Percentiles rank a stretch among this genome's conserved stretches.
Conservation (phyloP, 768 basidiomycete species). For the Boletus insuetus region DNA sequence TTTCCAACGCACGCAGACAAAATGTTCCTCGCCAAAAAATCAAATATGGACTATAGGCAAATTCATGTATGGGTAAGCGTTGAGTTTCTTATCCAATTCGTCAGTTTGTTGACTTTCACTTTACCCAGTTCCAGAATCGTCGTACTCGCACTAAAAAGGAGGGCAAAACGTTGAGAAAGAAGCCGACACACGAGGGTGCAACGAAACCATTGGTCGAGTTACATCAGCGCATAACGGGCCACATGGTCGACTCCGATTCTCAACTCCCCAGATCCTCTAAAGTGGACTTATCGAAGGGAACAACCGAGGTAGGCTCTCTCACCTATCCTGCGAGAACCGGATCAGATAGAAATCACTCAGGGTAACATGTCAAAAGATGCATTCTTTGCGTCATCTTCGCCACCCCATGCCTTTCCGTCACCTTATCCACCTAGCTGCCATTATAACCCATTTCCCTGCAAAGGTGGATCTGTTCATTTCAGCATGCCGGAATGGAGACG, state of each 20-base stretch:
- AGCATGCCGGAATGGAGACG: slow-evolving; percentile 8
- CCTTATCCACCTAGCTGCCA: slow-evolving; percentile 12
- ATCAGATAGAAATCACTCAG: background rate
- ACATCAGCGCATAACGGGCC: background rate
- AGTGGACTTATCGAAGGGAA: background rate
- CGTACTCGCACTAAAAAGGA: slow-evolving; percentile 9
- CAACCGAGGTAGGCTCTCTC: background rate
- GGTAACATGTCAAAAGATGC: background rate
- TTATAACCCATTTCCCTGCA: slow-evolving; percentile 20
- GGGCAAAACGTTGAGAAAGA: background rate
- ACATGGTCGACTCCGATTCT: background rate
- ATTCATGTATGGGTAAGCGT: slow-evolving; percentile 18
- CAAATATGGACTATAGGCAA: slow-evolving; percentile 13
- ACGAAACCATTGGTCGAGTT: background rate
- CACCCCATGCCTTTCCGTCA: slow-evolving; percentile 16
- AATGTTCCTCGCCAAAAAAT: slow-evolving; percentile 7
- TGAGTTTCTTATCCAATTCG: rapidly evolving
- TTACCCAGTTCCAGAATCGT: slow-evolving; percentile 14
- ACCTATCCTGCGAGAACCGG: rapidly evolving
- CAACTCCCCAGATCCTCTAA: background rate
- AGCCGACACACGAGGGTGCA: background rate
- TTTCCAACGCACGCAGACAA: slow-evolving; percentile 15
- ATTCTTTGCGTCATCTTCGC: background rate
- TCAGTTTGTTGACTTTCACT: background rate
- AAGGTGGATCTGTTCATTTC: background rate